Evolutionary conservation across 2,329 filamentous ascomycete species (phyloP).

Genomic region (Aspergillus persii): DNA sequence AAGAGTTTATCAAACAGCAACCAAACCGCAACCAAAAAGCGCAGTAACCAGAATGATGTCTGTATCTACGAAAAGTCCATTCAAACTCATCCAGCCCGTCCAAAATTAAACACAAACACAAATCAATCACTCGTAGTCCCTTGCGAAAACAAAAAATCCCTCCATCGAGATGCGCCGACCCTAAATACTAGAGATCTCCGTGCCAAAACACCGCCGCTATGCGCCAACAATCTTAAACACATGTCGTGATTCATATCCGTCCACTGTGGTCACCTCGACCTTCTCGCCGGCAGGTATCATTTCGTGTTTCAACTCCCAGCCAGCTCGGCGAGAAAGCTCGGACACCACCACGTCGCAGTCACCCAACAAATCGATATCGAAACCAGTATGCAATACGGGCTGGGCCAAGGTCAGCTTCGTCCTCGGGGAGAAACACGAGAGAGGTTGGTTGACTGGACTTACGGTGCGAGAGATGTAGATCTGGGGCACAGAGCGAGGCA

Average conservation of each 20-base stretch:
- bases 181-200: constrained; percentile 15
- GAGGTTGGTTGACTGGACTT: constrained; percentile 25
- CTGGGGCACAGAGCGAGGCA: constrained; percentile 79
- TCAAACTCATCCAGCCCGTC: constrained; percentile 2
- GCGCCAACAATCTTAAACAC: constrained; percentile 40
- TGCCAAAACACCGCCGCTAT: constrained; percentile 38
- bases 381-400: constrained; percentile 84
- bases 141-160: constrained; percentile 8
- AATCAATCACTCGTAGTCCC: constrained; percentile 9
- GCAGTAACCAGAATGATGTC: neutral
- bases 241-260: constrained; percentile 48
- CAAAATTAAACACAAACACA: neutral
- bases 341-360: constrained; percentile 89
- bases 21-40: neutral
- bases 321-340: constrained; percentile 77
- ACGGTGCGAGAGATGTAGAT: constrained; percentile 82
- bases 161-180: constrained; percentile 28
- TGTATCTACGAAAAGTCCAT: constrained; percentile 1
- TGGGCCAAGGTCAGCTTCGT: constrained; percentile 28
- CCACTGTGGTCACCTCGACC: constrained; percentile 54
- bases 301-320: constrained; percentile 76
- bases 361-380: constrained; percentile 94
- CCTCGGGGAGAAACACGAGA: neutral
- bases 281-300: constrained; percentile 72
- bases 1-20: neutral